A percentile compares a stretch with the other conserved stretches of the same genome.
phyloP scores from a whole-genome alignment of 768 basidiomycete species.

The Pleurotus platypus region DNA sequence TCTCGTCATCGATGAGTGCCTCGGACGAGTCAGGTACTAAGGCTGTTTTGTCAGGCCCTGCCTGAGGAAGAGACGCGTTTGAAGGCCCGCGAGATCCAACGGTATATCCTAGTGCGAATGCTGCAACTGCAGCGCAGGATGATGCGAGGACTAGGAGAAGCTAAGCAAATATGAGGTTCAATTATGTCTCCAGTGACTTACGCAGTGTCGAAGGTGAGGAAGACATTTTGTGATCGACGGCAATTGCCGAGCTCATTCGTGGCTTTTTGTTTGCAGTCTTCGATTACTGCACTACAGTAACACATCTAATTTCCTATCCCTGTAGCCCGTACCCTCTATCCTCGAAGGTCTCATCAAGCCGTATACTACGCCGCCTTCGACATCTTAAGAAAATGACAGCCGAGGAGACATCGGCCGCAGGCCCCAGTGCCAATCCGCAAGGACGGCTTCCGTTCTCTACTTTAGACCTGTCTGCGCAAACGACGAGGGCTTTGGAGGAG shows the following conservation, averaged over 20 bases:
- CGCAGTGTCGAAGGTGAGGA: background rate
- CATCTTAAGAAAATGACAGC: conserved; percentile 1
- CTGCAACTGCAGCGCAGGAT: conserved; percentile 27
- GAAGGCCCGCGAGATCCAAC: conserved; percentile 27
- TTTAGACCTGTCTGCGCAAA: conserved; percentile 78
- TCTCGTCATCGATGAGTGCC: conserved; percentile 21
- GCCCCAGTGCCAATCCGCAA: conserved; percentile 12
- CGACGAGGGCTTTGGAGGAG: conserved; percentile 65
- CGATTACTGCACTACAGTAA: background rate
- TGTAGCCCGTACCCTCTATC: background rate
- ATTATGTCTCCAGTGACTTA: background rate
- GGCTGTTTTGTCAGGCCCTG: background rate
- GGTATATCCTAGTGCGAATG: conserved; percentile 41
- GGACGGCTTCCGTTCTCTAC: conserved; percentile 66
- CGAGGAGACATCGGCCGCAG: conserved; percentile 11
- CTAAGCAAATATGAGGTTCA: no score
- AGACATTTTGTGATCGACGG: conserved; percentile 13
- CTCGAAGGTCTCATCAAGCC: background rate
- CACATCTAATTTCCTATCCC: background rate
- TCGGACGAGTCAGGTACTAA: conserved; percentile 1
- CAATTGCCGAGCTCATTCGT: conserved; percentile 17
- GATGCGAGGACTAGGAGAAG: background rate
- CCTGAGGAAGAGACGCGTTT: background rate
- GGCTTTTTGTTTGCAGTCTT: no score
- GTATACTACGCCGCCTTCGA: no score